Percentiles rank a stretch among this genome's conserved stretches.
Conservation (phyloP, 2,329 filamentous ascomycete genomes). For the Penicillium hesseltinei region DNA sequence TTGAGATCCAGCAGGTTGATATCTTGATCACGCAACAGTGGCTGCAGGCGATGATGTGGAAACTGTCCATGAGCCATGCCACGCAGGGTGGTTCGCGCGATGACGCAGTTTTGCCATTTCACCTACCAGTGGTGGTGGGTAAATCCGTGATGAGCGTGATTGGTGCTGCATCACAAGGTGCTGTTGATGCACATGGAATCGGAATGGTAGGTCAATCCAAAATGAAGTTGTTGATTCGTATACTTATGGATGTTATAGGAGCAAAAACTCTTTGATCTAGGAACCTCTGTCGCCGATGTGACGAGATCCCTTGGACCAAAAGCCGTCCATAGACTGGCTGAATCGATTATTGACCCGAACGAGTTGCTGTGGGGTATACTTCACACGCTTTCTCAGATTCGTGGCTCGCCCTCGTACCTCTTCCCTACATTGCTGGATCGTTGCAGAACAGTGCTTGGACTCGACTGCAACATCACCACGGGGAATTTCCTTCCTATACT, state of each 20-base stretch:
- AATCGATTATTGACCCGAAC: slow-evolving; percentile 32
- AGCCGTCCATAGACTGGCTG: slow-evolving; percentile 29
- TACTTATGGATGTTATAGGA: slow-evolving; percentile 26
- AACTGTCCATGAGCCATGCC: slow-evolving; percentile 65
- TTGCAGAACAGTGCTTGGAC: slow-evolving; percentile 31
- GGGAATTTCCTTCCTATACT: slow-evolving; percentile 29
- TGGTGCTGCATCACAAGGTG: slow-evolving; percentile 69
- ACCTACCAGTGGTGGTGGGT: slow-evolving; percentile 63
- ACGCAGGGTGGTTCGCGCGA: slow-evolving; percentile 56
- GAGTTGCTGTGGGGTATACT: slow-evolving; percentile 43
- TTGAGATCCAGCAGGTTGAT: slow-evolving; percentile 67
- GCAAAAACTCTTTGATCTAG: slow-evolving; percentile 41
- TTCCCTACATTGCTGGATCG: slow-evolving; percentile 35
- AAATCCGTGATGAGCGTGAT: slow-evolving; percentile 66
- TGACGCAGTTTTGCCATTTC: slow-evolving; percentile 61
- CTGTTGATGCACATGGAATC: slow-evolving; percentile 72
- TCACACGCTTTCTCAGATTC: slow-evolving; percentile 38
- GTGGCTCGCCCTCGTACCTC: slow-evolving; percentile 40
- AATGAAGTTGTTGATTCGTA: neutral
- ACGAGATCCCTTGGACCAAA: slow-evolving; percentile 32
- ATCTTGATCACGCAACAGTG: slow-evolving; percentile 69
- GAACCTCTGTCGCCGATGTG: slow-evolving; percentile 34
- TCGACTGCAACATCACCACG: slow-evolving; percentile 32
- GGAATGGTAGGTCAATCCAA: slow-evolving; percentile 61
- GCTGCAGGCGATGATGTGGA: slow-evolving; percentile 71